Base-by-base conservation (phyloP, 495 filamentous ascomycete genomes). In the Annulohypoxylon maeteangense region DNA sequence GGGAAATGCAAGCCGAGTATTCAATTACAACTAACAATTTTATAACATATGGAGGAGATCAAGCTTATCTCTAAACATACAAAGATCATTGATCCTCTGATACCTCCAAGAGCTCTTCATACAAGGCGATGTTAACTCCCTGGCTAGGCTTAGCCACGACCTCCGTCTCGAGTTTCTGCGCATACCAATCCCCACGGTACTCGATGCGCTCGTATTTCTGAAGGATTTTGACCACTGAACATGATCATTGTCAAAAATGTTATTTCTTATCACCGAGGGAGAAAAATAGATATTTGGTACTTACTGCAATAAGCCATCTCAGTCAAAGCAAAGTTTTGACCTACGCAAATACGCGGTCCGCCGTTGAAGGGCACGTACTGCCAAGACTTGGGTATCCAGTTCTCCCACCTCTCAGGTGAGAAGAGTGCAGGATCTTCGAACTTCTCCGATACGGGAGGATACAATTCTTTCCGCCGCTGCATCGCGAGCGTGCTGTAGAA, bases 321-420 rank as follows among this genome's bases (percentile, higher is more conserved):
- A 0, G 84, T 88, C 74, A 89, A 77, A 11, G 87, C 88, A 68
- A 88, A 88, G 60, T 84, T 82, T 75, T 84, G 82, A 6, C 84
- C 84, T 18, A 81, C 75, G 31, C 81, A 89, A 22, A 85, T 84
- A 7, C 85, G 74, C 27, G 86, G 85, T 0, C 88, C 87, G n/a
- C 88, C 87, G 66, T 86, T 87, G 70, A 90, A 90, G 0, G 88
- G 87, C 14, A 89, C 73, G 70, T 87, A 89, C 36, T 81, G 79
- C 91, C 90, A 92, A 4, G 84, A 79, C 68, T 81, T 84, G 0
- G 88, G 88, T 62, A 82, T 80, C 72, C 82, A 81, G 22, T 50
- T 51, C 32, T 84, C 80, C 88, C 89, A 91, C 4, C 89, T 74
- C 38, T 85, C 84, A 0, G 89, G 89, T 0, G 78, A 74, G 73